phyloP scores from a whole-genome alignment of 345 rosid genomes.

The Pseudoturritis turrita region DNA sequence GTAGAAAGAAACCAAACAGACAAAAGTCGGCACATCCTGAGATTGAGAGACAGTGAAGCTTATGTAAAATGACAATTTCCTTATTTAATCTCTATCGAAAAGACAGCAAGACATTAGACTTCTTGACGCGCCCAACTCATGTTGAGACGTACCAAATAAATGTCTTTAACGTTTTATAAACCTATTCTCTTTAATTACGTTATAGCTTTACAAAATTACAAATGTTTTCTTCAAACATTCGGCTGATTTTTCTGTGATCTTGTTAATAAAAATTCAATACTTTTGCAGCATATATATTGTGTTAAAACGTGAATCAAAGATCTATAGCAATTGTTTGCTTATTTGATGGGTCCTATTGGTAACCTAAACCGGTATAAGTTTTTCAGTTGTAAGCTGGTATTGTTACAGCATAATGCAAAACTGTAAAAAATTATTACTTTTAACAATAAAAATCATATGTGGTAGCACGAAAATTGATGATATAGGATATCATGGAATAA shows the following conservation, averaged over 20 bases:
- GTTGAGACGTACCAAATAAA: conserved; percentile 10
- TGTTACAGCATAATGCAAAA: too few relatives aligned
- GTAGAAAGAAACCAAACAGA: conserved; percentile 3
- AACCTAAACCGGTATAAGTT: too few relatives aligned
- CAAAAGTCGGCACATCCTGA: conserved; percentile 27
- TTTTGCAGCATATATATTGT: neutral
- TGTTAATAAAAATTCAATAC: neutral
- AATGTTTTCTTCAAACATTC: neutral
- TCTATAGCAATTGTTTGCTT: neutral
- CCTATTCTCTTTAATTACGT: neutral
- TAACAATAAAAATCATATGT: too few relatives aligned
- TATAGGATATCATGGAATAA: too few relatives aligned
- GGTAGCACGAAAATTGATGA: too few relatives aligned
- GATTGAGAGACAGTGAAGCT: conserved; percentile 16
- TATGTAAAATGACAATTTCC: conserved; percentile 16
- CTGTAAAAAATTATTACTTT: too few relatives aligned
- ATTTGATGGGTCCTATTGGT: too few relatives aligned
- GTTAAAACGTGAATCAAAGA: neutral
- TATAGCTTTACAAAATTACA: neutral
- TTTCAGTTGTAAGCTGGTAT: too few relatives aligned
- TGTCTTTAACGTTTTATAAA: neutral
- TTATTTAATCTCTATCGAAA: conserved; percentile 17
- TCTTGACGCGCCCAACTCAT: conserved; percentile 1
- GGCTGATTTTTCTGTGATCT: neutral
- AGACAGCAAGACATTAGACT: neutral